Conservation (phyloP, 805 yeast species). For the Spathaspora sp. region DNA sequence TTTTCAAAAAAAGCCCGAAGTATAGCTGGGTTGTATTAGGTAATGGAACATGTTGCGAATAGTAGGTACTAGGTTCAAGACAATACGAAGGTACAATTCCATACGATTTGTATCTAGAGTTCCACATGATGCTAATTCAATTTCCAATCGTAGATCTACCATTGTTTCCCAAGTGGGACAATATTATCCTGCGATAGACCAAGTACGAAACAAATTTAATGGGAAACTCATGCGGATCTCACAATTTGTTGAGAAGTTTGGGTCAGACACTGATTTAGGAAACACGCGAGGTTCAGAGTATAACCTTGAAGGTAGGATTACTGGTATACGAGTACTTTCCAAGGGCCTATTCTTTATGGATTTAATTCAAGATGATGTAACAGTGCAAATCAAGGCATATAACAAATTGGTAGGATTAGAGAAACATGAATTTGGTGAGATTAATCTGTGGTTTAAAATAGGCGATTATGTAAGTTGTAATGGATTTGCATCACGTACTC, state of each 20-base stretch:
- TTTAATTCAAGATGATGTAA: slow-evolving; percentile 52
- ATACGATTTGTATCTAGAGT: neutral
- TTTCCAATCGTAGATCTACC: neutral
- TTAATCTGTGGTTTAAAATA: slow-evolving; percentile 45
- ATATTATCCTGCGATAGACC: slow-evolving; percentile 10
- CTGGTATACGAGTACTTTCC: slow-evolving; percentile 59
- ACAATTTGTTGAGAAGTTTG: slow-evolving; percentile 8
- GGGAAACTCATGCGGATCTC: neutral
- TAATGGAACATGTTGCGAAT: neutral
- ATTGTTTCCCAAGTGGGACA: neutral
- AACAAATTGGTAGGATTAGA: slow-evolving; percentile 42
- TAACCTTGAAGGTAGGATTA: slow-evolving; percentile 52
- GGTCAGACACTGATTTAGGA: slow-evolving; percentile 8
- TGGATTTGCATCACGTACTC: slow-evolving; percentile 75
- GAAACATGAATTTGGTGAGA: slow-evolving; percentile 38
- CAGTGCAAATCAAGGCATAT: slow-evolving; percentile 62
- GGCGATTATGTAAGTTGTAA: slow-evolving; percentile 70
- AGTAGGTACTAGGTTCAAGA: neutral
- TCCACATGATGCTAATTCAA: neutral
- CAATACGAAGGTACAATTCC: neutral
- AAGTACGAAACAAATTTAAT: slow-evolving; percentile 4
- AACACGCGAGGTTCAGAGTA: slow-evolving; percentile 5
- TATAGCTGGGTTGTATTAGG: neutral
- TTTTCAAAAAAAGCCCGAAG: too few species aligned
- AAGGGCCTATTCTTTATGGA: slow-evolving; percentile 70